These are phyloP conservation scores for Melampsora larici-populina DNA, from an alignment of 1,284 basidiomycete species.

Conservation along the genomic window DNA sequence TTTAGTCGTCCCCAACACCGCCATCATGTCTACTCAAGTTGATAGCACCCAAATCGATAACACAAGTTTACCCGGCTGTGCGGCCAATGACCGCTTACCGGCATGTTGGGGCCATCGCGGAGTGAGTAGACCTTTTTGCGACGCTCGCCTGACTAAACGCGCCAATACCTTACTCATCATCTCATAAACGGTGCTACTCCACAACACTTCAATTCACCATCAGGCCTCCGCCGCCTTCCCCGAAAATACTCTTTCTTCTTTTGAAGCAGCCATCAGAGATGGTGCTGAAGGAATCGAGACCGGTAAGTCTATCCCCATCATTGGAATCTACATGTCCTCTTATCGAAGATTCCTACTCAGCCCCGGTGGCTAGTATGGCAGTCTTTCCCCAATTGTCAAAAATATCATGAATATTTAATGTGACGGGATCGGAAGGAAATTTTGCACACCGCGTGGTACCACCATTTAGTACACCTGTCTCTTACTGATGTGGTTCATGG, in stretches of 20 bases:
- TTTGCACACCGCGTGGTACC: background rate
- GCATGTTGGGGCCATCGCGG: constrained; percentile 95
- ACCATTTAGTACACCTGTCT: too few relatives aligned
- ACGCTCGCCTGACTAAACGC: background rate
- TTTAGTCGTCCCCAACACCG: too few relatives aligned
- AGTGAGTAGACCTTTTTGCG: constrained; percentile 59
- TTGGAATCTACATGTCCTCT: background rate
- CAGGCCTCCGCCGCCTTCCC: constrained; percentile 78
- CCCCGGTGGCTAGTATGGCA: background rate
- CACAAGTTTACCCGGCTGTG: too few relatives aligned
- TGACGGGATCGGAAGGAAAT: background rate
- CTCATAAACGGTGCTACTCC: constrained; percentile 18
- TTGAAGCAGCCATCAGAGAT: constrained; percentile 84
- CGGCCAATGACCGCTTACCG: constrained; percentile 47
- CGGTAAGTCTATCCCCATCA: constrained; percentile 55
- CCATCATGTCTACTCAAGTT: too few relatives aligned
- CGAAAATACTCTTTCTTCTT: constrained; percentile 88
- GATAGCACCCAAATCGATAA: too few relatives aligned
- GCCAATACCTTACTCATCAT: constrained; percentile 29
- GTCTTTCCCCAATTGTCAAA: too few relatives aligned
- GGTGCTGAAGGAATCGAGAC: constrained; percentile 94
- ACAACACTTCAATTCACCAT: constrained; percentile 43
- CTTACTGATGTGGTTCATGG: too few relatives aligned
- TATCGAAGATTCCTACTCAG: background rate
- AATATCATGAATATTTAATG: background rate